Conservation (phyloP, 2,329 filamentous ascomycete species). For the Diplocarpon mali region DNA sequence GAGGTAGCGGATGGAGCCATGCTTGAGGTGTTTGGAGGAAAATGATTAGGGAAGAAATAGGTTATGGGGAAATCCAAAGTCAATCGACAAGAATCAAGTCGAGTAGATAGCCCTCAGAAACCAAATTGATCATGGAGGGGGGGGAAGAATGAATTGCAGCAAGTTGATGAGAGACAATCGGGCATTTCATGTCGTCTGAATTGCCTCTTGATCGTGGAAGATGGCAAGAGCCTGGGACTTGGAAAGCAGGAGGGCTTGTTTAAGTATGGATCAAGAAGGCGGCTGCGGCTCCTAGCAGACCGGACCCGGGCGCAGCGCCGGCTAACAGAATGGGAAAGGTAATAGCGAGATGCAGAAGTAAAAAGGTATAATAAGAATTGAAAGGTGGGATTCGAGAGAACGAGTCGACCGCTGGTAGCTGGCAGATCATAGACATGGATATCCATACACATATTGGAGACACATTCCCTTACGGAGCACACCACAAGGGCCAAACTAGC, state of each 20-base stretch:
- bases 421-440: too few species aligned
- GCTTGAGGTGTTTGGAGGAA: not conserved
- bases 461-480: too few species aligned
- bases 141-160: not conserved
- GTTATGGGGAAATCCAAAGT: not conserved
- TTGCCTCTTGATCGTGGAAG: not conserved
- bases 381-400: not conserved
- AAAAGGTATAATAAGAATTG: not conserved
- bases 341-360: conserved; percentile 3
- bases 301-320: not conserved
- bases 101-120: conserved; percentile 11
- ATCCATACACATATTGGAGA: too few species aligned
- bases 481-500: too few species aligned
- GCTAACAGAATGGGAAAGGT: not conserved
- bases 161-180: not conserved
- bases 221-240: conserved; percentile 1
- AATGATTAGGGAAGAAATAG: not conserved
- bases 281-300: conserved; percentile 9
- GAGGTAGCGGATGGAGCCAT: conserved; percentile 17
- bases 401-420: too few species aligned
- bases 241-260: conserved; percentile 6
- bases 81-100: conserved; percentile 14
- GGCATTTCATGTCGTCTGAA: not conserved
- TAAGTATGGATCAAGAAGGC: conserved; percentile 4
- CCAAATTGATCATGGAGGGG: conserved; percentile 12